A percentile compares a stretch with the other conserved stretches of the same genome.
Evolutionary conservation across 768 basidiomycete species (phyloP).

Genomic region (Russula emetica): DNA sequence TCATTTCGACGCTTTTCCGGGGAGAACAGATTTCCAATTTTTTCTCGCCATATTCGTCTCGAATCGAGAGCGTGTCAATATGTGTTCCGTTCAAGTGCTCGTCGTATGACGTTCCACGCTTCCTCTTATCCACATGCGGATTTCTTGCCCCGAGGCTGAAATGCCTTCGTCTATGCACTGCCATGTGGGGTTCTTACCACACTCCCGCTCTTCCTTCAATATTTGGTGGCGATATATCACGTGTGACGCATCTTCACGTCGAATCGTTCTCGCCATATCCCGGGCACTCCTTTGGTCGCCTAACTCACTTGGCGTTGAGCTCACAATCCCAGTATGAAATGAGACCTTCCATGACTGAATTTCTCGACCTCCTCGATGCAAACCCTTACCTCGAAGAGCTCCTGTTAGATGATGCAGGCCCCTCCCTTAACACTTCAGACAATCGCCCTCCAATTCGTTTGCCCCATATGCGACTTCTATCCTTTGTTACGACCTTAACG

Average conservation of each 20-base stretch:
- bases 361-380: conserved; percentile 27
- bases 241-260: conserved; percentile 27
- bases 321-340: conserved; percentile 27
- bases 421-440: conserved; percentile 16
- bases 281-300: conserved; percentile 21
- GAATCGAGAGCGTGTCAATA: conserved; percentile 25
- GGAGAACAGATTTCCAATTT: conserved; percentile 28
- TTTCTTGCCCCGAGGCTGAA: conserved; percentile 24
- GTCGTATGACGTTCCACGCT: conserved; percentile 22
- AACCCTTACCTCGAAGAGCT: conserved; percentile 27
- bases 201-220: conserved; percentile 22
- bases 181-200: conserved; percentile 27
- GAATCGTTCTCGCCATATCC: conserved; percentile 30
- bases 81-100: conserved; percentile 26
- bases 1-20: conserved; percentile 26
- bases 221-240: conserved; percentile 27
- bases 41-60: conserved; percentile 24
- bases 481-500: conserved; percentile 16
- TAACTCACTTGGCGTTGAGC: conserved; percentile 28
- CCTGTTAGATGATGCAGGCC: conserved; percentile 28
- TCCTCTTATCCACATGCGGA: conserved; percentile 25
- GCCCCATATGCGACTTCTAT: conserved; percentile 24
- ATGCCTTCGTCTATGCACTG: conserved; percentile 26
- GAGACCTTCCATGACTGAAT: conserved; percentile 28
- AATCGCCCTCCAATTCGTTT: conserved; percentile 18